Evolutionary conservation across 2,329 filamentous ascomycete species (phyloP).

Genomic region (Xylariales sp.): DNA sequence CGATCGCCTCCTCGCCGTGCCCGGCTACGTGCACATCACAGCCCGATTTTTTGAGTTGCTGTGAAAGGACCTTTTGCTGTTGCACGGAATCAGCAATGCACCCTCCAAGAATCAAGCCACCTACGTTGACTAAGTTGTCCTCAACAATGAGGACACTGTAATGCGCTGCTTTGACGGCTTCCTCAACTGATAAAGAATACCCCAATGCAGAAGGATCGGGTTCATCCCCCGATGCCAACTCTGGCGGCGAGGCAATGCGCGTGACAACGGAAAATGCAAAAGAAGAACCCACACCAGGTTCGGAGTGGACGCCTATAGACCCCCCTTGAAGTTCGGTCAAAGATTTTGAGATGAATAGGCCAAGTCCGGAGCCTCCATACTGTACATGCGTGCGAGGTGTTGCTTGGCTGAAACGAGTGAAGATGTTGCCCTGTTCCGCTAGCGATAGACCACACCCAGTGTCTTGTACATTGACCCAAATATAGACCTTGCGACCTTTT

Average conservation of each 20-base stretch:
- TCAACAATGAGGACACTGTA: constrained; percentile 47
- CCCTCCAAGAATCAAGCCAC: too few species aligned
- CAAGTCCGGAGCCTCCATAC: constrained; percentile 68
- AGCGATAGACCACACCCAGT: constrained; percentile 63
- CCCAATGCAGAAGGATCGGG: too few species aligned
- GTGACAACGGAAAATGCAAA: constrained; percentile 75
- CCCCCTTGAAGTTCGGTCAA: constrained; percentile 74
- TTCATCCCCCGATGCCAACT: too few species aligned
- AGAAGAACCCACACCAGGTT: constrained; percentile 64
- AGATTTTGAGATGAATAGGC: constrained; percentile 72
- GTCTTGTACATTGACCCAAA: constrained; percentile 69
- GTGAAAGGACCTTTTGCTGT: constrained; percentile 54
- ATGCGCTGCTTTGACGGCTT: not conserved
- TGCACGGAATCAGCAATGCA: not conserved
- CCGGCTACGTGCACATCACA: constrained; percentile 60
- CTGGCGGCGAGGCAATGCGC: constrained; percentile 30
- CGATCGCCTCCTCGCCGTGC: constrained; percentile 58
- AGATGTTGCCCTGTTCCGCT: constrained; percentile 62
- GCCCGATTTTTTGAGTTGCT: constrained; percentile 54
- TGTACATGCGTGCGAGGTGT: constrained; percentile 66
- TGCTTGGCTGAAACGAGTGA: constrained; percentile 66
- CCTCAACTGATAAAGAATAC: not conserved
- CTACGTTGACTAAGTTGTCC: constrained; percentile 59
- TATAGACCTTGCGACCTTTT: constrained; percentile 62
- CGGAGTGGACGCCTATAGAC: constrained; percentile 68